Evolutionary conservation across 768 basidiomycete genomes (phyloP), one percentile per base, ranked within the genome.

Genomic region (Cantharellus anzutake): DNA sequence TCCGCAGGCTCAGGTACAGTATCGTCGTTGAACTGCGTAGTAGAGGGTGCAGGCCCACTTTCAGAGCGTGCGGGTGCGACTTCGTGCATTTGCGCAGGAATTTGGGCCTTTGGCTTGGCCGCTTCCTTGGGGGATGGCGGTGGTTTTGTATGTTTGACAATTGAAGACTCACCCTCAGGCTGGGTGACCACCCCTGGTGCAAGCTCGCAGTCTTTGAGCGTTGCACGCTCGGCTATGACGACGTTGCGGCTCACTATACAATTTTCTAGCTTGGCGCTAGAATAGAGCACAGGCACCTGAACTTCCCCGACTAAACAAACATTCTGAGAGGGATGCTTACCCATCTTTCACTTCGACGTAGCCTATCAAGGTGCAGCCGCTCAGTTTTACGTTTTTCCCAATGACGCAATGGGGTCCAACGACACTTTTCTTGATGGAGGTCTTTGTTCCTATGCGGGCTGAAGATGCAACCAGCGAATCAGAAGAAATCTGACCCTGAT

Each of bases 321-420:
- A 29, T 56, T 44, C 11, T 20, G 35, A 5, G 50, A 50, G 29
- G 20, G 42, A n/a, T 34, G 3, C 41, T 37, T 63, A 90, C 92
- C 90, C 89, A 60, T 94, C 90, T 50, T 79, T 85, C 7, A 97
- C 72, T 3, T 86, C 77, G 65, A 91, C 93, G 66, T 94, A 91
- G 67, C 96, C 93, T 63, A 92, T 75, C 34, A 97, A 68, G 4
- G 94, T 78, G 64, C 86, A 92, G 5, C 86, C 85, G 2, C 75
- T 75, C 53, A 97, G 80, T 69, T 81, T 87, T n/a, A 78, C 84
- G 75, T 83, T 83, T 68, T 80, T 84, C 2, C 89, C 89, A 58
- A 93, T 84, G 14, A 81, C 72, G 64, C 89, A 92, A 67, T 93
- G 90, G 61, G 82, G 76, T 4, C 88, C 88, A 39, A 91, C 78